These are phyloP conservation scores for Pseudocercospora fuligena DNA, from an alignment of 2,329 filamentous ascomycete species.

Conservation along the genomic window DNA sequence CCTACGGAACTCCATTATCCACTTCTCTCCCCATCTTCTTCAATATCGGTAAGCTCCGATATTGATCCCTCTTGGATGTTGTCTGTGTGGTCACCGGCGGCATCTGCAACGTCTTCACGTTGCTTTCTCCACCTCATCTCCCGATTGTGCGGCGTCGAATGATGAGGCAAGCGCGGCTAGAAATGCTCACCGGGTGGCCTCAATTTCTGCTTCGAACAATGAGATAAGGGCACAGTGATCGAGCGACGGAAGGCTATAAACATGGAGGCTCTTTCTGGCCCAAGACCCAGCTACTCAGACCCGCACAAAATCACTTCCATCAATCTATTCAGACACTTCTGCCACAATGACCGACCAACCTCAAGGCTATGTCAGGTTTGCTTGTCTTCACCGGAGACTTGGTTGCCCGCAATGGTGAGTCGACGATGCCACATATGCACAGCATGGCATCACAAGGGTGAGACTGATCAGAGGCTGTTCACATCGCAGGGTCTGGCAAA, in stretches of 20 bases:
- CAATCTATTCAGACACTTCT: neutral
- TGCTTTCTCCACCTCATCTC: slow-evolving; percentile 9
- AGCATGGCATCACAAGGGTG: neutral
- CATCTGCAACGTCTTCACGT: neutral
- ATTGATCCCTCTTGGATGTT: neutral
- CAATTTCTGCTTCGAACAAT: neutral
- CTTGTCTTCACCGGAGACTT: slow-evolving; percentile 22
- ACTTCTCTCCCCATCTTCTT: neutral
- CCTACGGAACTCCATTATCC: neutral
- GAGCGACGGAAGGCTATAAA: neutral
- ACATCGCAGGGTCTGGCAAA: slow-evolving; percentile 24
- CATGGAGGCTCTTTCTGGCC: neutral
- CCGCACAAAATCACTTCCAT: neutral
- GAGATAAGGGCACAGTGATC: neutral
- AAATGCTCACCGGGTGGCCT: neutral
- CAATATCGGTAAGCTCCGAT: neutral
- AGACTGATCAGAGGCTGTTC: neutral
- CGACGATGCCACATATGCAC: neutral
- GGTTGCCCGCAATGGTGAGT: slow-evolving; percentile 20
- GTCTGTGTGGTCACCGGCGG: neutral
- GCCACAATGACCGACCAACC: neutral
- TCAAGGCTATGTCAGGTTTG: slow-evolving; percentile 26
- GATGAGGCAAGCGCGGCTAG: neutral
- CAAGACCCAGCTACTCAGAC: neutral
- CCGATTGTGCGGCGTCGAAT: slow-evolving; percentile 13